Percentiles rank a stretch among this genome's conserved stretches.
These are phyloP conservation scores for Rhizopogon vinicolor DNA, from an alignment of 768 basidiomycete genomes.

Conservation along the genomic window DNA sequence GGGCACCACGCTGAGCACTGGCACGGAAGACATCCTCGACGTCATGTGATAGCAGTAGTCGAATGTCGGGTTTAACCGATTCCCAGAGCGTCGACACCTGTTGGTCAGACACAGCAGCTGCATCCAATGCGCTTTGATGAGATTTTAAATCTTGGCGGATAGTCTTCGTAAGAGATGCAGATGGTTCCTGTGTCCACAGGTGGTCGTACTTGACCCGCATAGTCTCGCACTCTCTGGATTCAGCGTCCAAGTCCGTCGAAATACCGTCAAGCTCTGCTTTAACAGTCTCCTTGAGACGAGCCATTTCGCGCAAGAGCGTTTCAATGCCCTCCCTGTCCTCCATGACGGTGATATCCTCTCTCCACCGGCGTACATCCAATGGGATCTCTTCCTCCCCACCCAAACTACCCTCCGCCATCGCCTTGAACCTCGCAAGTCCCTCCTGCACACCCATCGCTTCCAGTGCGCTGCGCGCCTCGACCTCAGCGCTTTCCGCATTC, in stretches of 20 bases:
- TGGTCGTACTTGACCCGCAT: constrained; percentile 86
- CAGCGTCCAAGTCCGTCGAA: constrained; percentile 68
- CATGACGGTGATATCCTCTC: constrained; percentile 64
- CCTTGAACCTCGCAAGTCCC: constrained; percentile 61
- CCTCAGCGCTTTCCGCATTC: constrained; percentile 79
- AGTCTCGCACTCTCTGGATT: constrained; percentile 83
- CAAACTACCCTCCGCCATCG: constrained; percentile 63
- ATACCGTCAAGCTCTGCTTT: constrained; percentile 57
- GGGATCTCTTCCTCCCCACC: constrained; percentile 65
- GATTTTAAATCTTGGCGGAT: constrained; percentile 77
- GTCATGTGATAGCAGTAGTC: constrained; percentile 52
- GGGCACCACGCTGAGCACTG: constrained; percentile 36
- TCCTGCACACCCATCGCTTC: constrained; percentile 80
- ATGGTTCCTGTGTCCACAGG: constrained; percentile 82
- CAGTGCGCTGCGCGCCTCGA: constrained; percentile 70
- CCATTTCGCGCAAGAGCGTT: constrained; percentile 54
- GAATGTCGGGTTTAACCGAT: constrained; percentile 59
- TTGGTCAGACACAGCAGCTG: constrained; percentile 73
- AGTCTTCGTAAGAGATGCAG: constrained; percentile 64
- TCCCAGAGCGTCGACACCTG: constrained; percentile 77
- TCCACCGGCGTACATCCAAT: constrained; percentile 65
- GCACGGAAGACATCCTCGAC: constrained; percentile 62
- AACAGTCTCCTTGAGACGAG: constrained; percentile 53
- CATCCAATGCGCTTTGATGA: constrained; percentile 64
- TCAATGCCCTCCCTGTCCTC: constrained; percentile 70